These are phyloP conservation scores for Steccherinum ochraceum DNA, from an alignment of 768 basidiomycete genomes.

Conservation along the genomic window DNA sequence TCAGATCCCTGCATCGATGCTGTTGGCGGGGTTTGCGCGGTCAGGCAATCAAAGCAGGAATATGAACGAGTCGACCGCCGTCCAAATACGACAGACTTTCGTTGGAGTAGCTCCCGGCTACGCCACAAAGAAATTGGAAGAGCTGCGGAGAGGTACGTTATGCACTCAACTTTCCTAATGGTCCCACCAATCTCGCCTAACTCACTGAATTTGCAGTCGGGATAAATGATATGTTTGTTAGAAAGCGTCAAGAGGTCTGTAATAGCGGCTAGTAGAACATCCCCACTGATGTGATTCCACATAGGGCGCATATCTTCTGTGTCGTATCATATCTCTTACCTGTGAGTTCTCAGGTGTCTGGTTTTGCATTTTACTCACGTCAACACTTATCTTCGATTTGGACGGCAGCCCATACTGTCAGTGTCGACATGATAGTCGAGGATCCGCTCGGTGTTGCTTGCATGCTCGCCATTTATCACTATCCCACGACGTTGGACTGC, in stretches of 20 bases:
- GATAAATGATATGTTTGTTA: neutral
- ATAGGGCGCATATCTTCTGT: neutral
- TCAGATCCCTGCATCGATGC: neutral
- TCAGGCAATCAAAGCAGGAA: no score
- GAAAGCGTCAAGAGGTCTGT: neutral
- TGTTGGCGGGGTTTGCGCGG: neutral
- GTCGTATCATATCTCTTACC: neutral
- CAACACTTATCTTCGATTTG: neutral
- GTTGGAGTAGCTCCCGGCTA: neutral
- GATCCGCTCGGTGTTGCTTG: neutral
- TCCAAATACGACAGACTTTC: neutral
- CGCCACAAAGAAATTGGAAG: neutral
- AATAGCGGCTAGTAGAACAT: neutral
- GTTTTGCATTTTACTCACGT: neutral
- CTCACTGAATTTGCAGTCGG: neutral
- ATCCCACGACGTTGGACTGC: neutral
- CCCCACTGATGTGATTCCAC: neutral
- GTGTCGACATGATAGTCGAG: neutral
- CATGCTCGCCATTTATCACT: neutral
- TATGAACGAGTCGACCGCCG: neutral
- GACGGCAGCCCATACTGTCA: neutral
- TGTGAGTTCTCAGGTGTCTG: neutral
- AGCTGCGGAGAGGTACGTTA: neutral
- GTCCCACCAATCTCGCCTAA: neutral
- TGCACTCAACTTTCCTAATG: neutral